These are phyloP conservation scores for Ananas comosus DNA, from an alignment of 176 grass and related monocot genomes.

Conservation along the genomic window DNA sequence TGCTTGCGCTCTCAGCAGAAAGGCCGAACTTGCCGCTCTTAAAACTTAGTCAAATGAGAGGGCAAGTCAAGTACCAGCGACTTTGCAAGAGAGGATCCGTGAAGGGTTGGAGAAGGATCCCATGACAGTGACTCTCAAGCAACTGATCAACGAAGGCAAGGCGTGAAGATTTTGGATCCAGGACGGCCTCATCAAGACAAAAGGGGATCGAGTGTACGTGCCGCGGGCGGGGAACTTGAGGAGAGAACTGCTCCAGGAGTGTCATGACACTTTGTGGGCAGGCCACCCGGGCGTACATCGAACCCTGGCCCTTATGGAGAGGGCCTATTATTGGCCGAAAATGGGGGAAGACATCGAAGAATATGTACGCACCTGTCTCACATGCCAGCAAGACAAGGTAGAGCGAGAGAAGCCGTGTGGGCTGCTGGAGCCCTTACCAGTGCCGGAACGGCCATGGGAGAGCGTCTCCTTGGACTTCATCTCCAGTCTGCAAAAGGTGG, in stretches of 20 bases:
- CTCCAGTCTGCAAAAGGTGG: not conserved
- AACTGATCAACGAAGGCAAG: not conserved
- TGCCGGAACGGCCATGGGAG: not conserved
- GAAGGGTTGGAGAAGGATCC: not conserved
- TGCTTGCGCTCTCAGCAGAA: not conserved
- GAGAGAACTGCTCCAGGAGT: not conserved
- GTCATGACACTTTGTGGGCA: not conserved
- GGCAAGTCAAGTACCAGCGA: not conserved
- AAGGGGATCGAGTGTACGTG: not conserved
- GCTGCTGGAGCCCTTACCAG: not conserved
- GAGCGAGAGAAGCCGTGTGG: not conserved
- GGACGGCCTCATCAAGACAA: not conserved
- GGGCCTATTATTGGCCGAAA: not conserved
- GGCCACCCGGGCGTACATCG: not conserved
- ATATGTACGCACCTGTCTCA: not conserved
- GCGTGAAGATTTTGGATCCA: not conserved
- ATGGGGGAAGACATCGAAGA: not conserved
- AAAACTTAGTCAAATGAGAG: not conserved
- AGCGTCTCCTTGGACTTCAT: not conserved
- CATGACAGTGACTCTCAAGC: not conserved
- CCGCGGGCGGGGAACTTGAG: not conserved
- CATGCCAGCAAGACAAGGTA: slow-evolving; percentile 1
- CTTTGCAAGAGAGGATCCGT: not conserved
- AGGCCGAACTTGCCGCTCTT: not conserved
- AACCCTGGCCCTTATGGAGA: not conserved